These are phyloP conservation scores for Eucalyptus polybractea DNA, from an alignment of 345 rosid species.

Conservation along the genomic window DNA sequence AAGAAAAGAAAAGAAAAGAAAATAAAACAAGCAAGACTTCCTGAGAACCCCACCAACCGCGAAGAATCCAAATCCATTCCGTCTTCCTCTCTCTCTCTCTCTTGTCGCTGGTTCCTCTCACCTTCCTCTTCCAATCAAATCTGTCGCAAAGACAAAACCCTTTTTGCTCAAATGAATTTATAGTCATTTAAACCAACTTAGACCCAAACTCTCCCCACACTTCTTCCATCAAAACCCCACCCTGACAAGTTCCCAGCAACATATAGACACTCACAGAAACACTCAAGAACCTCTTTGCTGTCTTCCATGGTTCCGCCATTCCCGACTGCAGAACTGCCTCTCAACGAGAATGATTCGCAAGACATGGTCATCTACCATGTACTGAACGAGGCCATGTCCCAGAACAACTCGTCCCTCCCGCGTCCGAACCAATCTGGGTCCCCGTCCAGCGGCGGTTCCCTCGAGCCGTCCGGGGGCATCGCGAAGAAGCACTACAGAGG, in stretches of 20 bases:
- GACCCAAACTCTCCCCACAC: background rate
- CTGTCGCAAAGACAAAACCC: background rate
- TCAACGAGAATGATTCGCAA: conserved; percentile 59
- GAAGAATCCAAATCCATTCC: background rate
- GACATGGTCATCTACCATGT: conserved; percentile 59
- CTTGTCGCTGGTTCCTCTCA: background rate
- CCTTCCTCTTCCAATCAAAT: background rate
- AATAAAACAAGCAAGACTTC: background rate
- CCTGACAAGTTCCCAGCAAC: background rate
- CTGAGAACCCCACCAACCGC: background rate
- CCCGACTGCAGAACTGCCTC: conserved; percentile 34
- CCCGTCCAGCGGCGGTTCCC: background rate
- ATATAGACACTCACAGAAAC: background rate
- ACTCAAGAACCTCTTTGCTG: background rate
- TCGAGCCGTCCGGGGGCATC: conserved; percentile 10
- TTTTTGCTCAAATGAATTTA: background rate
- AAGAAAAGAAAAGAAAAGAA: background rate
- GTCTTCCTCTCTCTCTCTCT: background rate
- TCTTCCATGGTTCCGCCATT: conserved; percentile 14
- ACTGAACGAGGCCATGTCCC: conserved; percentile 14
- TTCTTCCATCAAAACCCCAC: background rate
- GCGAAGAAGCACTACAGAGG: conserved; percentile 51
- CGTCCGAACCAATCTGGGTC: background rate
- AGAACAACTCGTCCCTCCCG: background rate
- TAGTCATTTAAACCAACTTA: background rate